Percentiles rank a stretch among this genome's conserved stretches.
phyloP scores from a whole-genome alignment of 2,329 filamentous ascomycete species.

The Corynespora cassiicola region DNA sequence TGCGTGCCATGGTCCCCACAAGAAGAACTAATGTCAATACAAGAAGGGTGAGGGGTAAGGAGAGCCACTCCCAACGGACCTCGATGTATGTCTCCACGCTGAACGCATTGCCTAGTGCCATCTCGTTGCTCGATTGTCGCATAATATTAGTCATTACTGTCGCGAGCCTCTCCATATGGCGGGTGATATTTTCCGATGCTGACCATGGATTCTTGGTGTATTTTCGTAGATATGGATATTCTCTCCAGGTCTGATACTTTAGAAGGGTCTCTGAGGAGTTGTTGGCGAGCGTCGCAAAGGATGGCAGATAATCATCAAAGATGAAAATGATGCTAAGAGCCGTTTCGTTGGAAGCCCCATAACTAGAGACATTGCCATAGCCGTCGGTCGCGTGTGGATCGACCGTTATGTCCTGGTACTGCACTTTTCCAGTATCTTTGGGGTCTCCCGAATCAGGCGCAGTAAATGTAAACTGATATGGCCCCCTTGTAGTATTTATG shows the following conservation, averaged over 20 bases:
- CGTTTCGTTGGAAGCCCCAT: conserved; percentile 14
- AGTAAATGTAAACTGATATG: conserved; percentile 11
- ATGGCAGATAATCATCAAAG: conserved; percentile 18
- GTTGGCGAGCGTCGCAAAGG: conserved; percentile 6
- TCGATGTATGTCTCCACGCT: conserved; percentile 20
- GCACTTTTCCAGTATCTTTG: background rate
- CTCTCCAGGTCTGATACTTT: conserved; percentile 2
- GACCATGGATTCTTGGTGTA: conserved; percentile 6
- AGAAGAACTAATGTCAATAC: conserved; percentile 28
- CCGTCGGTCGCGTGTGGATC: background rate
- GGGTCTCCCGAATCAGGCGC: background rate
- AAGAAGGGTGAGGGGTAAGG: conserved; percentile 31
- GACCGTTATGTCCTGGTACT: conserved; percentile 14
- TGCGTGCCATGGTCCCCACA: conserved; percentile 30
- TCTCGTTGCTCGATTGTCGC: conserved; percentile 16
- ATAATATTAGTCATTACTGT: conserved; percentile 4
- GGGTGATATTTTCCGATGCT: background rate
- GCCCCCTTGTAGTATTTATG: conserved; percentile 13
- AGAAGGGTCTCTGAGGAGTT: conserved; percentile 1
- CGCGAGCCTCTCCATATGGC: conserved; percentile 13
- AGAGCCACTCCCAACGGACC: conserved; percentile 39
- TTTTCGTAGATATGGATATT: conserved; percentile 1
- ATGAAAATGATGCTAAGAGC: conserved; percentile 10
- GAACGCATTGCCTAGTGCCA: conserved; percentile 13
- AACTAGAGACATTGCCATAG: conserved; percentile 4